These are phyloP conservation scores for Fusarium coicis DNA, from an alignment of 2,329 filamentous ascomycete genomes.

Conservation along the genomic window DNA sequence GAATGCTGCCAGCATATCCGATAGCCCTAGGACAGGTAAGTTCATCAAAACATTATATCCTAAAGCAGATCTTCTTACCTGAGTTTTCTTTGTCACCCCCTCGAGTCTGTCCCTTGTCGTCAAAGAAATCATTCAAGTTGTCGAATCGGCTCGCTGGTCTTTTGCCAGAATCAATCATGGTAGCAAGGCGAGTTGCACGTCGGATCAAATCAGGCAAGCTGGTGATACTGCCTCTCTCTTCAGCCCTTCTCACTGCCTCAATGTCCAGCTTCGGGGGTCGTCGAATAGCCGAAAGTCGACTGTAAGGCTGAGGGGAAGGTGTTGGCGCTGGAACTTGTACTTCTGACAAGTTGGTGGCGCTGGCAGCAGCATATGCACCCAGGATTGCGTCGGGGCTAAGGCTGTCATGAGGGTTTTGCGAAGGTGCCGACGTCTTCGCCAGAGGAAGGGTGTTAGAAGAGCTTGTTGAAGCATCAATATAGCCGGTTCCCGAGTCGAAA, in stretches of 20 bases:
- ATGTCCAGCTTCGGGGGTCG: constrained; percentile 83
- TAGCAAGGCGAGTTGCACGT: constrained; percentile 85
- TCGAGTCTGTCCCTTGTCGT: constrained; percentile 54
- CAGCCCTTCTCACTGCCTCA: constrained; percentile 81
- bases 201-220: constrained; percentile 92
- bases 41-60: constrained; percentile 52
- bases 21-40: constrained; percentile 64
- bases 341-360: constrained; percentile 55
- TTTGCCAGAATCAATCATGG: constrained; percentile 86
- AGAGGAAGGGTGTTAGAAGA: constrained; percentile 57
- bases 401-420: constrained; percentile 23
- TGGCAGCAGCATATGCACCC: constrained; percentile 62
- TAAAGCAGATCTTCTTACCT: constrained; percentile 46
- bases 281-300: constrained; percentile 65
- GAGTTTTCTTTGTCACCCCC: constrained; percentile 54
- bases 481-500: constrained; percentile 58
- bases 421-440: constrained; percentile 27
- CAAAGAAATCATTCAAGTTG: constrained; percentile 62
- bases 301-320: constrained; percentile 48
- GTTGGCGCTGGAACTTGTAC: constrained; percentile 38
- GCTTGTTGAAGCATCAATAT: constrained; percentile 58
- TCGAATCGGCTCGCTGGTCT: constrained; percentile 70
- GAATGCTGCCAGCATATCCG: constrained; percentile 74
- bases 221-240: constrained; percentile 88
- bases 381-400: constrained; percentile 60